Evolutionary conservation across 75 land plant species (phyloP).

Genomic region (Pinus taeda): DNA sequence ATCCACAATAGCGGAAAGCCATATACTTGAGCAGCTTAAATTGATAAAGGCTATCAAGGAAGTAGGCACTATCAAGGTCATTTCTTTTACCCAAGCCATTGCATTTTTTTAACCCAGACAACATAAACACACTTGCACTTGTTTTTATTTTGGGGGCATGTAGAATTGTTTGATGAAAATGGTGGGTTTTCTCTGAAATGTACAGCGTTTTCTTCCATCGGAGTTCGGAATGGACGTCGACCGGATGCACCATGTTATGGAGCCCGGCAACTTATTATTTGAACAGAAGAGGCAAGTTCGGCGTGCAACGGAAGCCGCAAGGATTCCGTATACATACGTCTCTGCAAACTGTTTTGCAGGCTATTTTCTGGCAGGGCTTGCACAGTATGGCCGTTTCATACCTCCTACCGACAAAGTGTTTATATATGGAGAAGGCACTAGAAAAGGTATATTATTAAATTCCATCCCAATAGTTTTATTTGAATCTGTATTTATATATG

Average conservation of each 20-base stretch:
- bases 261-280: slow-evolving; percentile 14
- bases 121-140: not conserved
- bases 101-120: too few species aligned
- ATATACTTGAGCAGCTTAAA: slow-evolving; percentile 26
- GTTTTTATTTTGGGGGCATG: not conserved
- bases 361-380: slow-evolving; percentile 35
- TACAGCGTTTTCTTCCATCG: slow-evolving; percentile 49
- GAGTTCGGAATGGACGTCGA: slow-evolving; percentile 44
- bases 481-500: slow-evolving; percentile 14
- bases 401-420: slow-evolving; percentile 27
- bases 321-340: slow-evolving; percentile 44
- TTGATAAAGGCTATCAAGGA: slow-evolving; percentile 34
- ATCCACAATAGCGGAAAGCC: slow-evolving; percentile 15
- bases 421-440: slow-evolving; percentile 35
- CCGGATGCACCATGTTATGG: slow-evolving; percentile 21
- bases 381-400: slow-evolving; percentile 14
- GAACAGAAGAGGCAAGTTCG: slow-evolving; percentile 21
- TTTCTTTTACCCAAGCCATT: too few species aligned
- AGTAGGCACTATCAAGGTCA: slow-evolving; percentile 35
- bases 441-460: slow-evolving; percentile 20
- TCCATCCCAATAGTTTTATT: too few species aligned
- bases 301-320: slow-evolving; percentile 32
- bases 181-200: too few species aligned
- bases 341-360: slow-evolving; percentile 38
- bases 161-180: too few species aligned